Percentiles rank a stretch among this genome's conserved stretches.
These are phyloP conservation scores for Alternaria ventricosa DNA, from an alignment of 2,329 filamentous ascomycete genomes.

Conservation along the genomic window DNA sequence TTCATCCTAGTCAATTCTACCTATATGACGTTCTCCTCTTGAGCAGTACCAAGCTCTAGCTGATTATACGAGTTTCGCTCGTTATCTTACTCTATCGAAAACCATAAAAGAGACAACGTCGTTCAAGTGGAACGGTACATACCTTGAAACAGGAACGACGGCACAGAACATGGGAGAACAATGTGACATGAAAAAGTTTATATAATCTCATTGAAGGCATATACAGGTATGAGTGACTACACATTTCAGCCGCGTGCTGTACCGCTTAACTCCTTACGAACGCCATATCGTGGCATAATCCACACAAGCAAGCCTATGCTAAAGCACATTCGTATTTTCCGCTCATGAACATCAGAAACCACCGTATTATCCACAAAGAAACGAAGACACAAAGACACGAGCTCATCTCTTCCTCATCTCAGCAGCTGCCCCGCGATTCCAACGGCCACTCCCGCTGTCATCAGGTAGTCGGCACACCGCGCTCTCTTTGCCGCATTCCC, in stretches of 20 bases:
- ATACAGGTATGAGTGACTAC: background rate
- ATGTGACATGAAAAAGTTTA: background rate
- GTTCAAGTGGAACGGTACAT: too few relatives aligned
- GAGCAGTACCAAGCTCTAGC: too few relatives aligned
- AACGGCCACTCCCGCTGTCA: constrained; percentile 39
- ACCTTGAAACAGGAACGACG: background rate
- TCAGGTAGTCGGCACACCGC: constrained; percentile 26
- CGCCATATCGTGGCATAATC: background rate
- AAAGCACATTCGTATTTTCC: constrained; percentile 5
- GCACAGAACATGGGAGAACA: background rate
- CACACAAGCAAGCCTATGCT: constrained; percentile 2
- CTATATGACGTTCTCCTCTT: too few relatives aligned
- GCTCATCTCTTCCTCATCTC: constrained; percentile 14
- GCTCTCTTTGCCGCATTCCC: constrained; percentile 38
- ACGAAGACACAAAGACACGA: constrained; percentile 7
- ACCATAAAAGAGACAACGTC: too few relatives aligned
- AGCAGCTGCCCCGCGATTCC: constrained; percentile 53
- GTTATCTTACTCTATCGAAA: too few relatives aligned
- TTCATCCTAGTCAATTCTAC: too few relatives aligned
- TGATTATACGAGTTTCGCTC: too few relatives aligned
- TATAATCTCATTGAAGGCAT: background rate
- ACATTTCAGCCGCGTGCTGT: background rate
- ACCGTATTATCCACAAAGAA: constrained; percentile 33
- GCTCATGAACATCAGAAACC: background rate
- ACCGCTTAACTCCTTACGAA: background rate